Base-by-base conservation (phyloP, 2,329 filamentous ascomycete genomes). In the Trichoderma citrinoviride region DNA sequence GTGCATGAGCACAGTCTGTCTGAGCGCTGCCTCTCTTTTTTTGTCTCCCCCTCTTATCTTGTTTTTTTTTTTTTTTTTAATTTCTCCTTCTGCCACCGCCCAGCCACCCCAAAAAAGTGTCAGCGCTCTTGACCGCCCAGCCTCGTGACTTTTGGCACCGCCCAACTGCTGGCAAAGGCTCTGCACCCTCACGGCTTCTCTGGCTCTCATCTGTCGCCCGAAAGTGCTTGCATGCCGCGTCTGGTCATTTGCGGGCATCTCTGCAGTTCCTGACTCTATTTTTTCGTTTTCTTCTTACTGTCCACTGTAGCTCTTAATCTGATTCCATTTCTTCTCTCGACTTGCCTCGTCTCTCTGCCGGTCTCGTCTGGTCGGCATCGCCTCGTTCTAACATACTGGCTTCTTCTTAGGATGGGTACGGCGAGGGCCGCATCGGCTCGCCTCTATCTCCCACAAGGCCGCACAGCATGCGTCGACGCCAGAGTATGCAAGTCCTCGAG, bases 401-500 rank as follows among this genome's bases (percentile, higher is more conserved):
- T 43, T 56, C 41, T 56, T 37, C 63, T 21, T 63, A 97, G 93
- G 93, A 97, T 86, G 94, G 92, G 80, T 93, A 88, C 82, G 94
- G 94, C 80, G 92, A 96, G 80, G 92, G 91, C 78, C 91, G 86
- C 74, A 85, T 90, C 75, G 89, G 89, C 75, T 96, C 93, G 76
- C 93, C 94, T 74, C 88, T 90, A 73, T 98, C 95, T 73, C 95
- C 95, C 63, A 96, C 92, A 71, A 89, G 94, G 78, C 93, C 95
- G 72, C 92, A 93, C 74, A 97, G 93, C 82, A 91, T 99, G 86
- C 93, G 94, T 72, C 93, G 94, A 75, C 91, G 94, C 75, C 95
- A 97, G 79, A 98, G 94, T 83, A 94, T 98, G 89, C 94, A 98
- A 80, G 88, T 94, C 62, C 88, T 98, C 67, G 94, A 99, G 73